Evolutionary conservation across 75 land plant genomes (phyloP), one percentile per base, ranked within the genome.

Genomic region (Azolla pinnata): DNA sequence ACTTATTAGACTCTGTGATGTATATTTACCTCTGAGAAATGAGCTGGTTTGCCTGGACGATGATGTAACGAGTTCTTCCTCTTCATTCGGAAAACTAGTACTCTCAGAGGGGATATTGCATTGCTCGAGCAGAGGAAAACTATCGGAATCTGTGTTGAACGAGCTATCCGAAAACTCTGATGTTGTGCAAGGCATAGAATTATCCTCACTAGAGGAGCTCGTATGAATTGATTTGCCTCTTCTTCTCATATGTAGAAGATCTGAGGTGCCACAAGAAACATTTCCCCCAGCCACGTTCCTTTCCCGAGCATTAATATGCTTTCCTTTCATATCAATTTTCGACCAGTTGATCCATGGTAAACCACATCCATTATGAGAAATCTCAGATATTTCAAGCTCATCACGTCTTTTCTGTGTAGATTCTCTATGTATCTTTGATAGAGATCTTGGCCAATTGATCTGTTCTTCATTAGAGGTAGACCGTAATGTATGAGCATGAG

Each of bases 321-420:
- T 83, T 2, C 90, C 80, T 54, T 83, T 72, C 21, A 74, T 70
- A 54, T 86, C 86, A 59, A 86, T 86, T 65, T 83, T 83, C 9
- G 93, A 84, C 97, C 92, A 87, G 54, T 84, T 81, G n/a, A n/a
- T 46, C 81, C 83, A 82, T 35, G 79, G 88, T 44, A 87, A 77
- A 3, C 97, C 97, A 67, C 97, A 87, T 32, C 83, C 82, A 71
- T 84, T 79, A 31, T 71, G 75, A 0, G 82, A 74, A 50, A 61
- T 71, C 29, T 81, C 72, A 12, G 77, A 63, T n/a, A 77, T 67
- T 56, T 70, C 81, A 31, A 63, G 60, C 16, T 75, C 76, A 21
- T 31, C 77, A 57, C 38, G 33, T 19, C 71, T 63, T 55, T 56
- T 60, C 18, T 27, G 18, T 26, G 54, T 19, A 20, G 51, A 49